These are phyloP conservation scores for Globisporangium paddicum DNA, from an alignment of 352 stramenopile species.

Conservation along the genomic window DNA sequence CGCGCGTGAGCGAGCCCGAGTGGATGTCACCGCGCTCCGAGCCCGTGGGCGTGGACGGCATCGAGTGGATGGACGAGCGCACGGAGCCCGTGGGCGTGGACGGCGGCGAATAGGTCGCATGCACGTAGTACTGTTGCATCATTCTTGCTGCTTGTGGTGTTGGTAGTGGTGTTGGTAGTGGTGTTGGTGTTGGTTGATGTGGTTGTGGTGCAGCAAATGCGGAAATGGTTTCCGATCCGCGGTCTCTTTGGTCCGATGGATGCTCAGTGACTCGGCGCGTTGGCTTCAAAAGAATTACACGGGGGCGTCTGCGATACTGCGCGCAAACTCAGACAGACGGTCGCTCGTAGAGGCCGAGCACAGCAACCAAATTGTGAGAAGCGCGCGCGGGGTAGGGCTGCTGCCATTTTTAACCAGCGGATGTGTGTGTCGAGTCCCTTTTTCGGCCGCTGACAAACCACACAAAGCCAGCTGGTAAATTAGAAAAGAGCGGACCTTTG, in stretches of 20 bases:
- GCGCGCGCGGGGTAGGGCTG: not conserved
- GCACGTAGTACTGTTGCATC: too few species aligned
- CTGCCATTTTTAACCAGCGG: not conserved
- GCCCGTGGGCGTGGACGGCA: conserved; percentile 9
- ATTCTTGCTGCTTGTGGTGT: not conserved
- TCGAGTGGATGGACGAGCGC: not conserved
- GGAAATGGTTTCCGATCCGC: conserved; percentile 4
- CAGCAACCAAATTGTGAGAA: conserved; percentile 1
- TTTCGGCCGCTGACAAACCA: too few species aligned
- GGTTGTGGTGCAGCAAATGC: conserved; percentile 2
- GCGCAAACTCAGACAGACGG: conserved; percentile 1
- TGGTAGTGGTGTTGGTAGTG: conserved; percentile 1
- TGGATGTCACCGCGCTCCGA: conserved; percentile 10
- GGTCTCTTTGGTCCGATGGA: conserved; percentile 1
- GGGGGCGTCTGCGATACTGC: conserved; percentile 5
- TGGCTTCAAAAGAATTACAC: conserved; percentile 4
- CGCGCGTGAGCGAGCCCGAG: conserved; percentile 39
- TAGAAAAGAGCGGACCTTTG: too few species aligned
- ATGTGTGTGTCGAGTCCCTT: too few species aligned
- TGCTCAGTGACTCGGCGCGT: not conserved
- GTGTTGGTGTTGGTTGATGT: not conserved
- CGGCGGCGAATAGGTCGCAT: conserved; percentile 3
- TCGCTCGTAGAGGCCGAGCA: not conserved
- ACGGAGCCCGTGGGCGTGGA: conserved; percentile 4
- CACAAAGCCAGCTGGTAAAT: too few species aligned